These are phyloP conservation scores for Neurospora cerealis DNA, from an alignment of 495 filamentous ascomycete genomes.

Conservation along the genomic window DNA sequence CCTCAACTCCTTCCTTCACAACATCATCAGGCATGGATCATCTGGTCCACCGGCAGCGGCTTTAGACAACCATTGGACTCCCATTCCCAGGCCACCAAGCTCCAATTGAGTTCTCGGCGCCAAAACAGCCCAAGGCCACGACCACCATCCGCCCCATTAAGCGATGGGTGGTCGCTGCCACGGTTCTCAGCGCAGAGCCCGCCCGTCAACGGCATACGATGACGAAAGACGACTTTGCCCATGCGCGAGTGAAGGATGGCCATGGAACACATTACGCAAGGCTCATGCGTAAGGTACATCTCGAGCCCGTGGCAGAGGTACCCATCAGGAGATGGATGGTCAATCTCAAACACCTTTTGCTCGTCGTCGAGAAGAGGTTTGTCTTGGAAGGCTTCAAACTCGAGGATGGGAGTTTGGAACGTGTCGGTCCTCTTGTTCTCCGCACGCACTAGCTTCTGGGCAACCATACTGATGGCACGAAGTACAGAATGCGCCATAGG, in stretches of 20 bases:
- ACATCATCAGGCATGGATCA: constrained; percentile 27
- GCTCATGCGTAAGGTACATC: constrained; percentile 87
- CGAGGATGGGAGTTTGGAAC: constrained; percentile 18
- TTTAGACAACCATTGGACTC: constrained; percentile 28
- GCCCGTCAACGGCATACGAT: constrained; percentile 51
- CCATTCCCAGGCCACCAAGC: constrained; percentile 77
- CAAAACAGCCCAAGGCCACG: constrained; percentile 79
- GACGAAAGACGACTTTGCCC: constrained; percentile 66
- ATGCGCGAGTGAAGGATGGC: constrained; percentile 87
- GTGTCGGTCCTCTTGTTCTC: constrained; percentile 24
- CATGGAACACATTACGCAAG: constrained; percentile 95
- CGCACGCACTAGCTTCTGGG: constrained; percentile 50
- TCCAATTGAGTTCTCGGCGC: constrained; percentile 92
- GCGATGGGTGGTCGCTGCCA: constrained; percentile 21
- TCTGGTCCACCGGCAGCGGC: constrained; percentile 23
- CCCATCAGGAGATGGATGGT: constrained; percentile 50
- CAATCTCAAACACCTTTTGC: constrained; percentile 29
- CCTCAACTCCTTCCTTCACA: background rate
- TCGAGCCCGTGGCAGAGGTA: constrained; percentile 91
- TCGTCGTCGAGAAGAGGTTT: constrained; percentile 31
- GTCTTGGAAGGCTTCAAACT: constrained; percentile 40
- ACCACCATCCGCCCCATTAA: constrained; percentile 29
- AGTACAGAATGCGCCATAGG: constrained; percentile 74
- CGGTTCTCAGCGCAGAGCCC: constrained; percentile 43
- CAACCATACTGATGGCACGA: constrained; percentile 81